Conservation (phyloP, 805 yeast genomes). For the Cyberlindnera petersonii region DNA sequence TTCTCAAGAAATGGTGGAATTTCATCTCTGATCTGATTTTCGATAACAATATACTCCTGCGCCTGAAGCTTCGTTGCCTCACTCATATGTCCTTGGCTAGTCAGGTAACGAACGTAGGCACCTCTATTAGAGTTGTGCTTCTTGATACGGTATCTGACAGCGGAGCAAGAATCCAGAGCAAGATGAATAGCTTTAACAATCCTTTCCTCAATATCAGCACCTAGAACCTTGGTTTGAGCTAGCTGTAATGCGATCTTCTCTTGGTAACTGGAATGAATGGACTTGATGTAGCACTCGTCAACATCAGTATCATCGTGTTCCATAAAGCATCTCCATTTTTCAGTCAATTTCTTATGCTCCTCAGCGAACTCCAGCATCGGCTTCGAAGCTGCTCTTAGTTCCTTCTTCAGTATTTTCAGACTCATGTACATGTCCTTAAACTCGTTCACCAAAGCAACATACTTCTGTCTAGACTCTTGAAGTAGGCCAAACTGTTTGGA, state of each 20-base stretch:
- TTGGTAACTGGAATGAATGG: conserved; percentile 29
- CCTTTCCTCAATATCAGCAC: conserved; percentile 25
- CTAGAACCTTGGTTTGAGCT: conserved; percentile 26
- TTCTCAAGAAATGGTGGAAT: conserved; percentile 28
- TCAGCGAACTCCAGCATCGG: conserved; percentile 11
- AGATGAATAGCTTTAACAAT: conserved; percentile 29
- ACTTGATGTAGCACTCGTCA: conserved; percentile 23
- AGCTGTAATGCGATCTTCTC: conserved; percentile 29
- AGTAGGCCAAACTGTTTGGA: not conserved
- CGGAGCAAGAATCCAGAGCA: conserved; percentile 25
- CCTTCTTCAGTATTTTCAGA: conserved; percentile 21
- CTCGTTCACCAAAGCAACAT: conserved; percentile 4
- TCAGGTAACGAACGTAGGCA: conserved; percentile 29
- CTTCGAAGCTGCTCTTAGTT: conserved; percentile 14
- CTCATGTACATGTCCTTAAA: conserved; percentile 13
- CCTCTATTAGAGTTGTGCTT: conserved; percentile 31
- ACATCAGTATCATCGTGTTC: conserved; percentile 22
- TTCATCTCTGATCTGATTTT: conserved; percentile 28
- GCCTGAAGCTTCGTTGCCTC: conserved; percentile 13
- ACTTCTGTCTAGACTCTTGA: conserved; percentile 8
- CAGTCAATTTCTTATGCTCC: conserved; percentile 19
- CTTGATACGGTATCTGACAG: conserved; percentile 26
- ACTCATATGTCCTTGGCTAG: conserved; percentile 2
- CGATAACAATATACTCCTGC: conserved; percentile 21
- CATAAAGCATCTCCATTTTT: conserved; percentile 30